These are phyloP conservation scores for Pascua guehoae DNA, from an alignment of 1,284 basidiomycete genomes.

Conservation along the genomic window DNA sequence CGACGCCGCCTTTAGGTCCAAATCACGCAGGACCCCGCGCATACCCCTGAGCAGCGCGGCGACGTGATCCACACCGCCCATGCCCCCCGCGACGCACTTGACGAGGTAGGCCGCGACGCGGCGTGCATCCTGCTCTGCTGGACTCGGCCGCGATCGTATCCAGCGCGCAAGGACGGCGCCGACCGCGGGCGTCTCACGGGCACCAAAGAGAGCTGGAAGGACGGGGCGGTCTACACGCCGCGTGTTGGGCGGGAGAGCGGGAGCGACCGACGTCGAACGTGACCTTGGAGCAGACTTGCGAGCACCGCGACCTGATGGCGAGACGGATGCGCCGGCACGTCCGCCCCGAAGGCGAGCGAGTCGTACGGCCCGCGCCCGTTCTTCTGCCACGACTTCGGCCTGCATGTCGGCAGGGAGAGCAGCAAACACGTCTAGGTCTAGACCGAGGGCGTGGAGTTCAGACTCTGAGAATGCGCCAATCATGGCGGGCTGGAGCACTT, in stretches of 20 bases:
- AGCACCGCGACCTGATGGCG: too few species aligned
- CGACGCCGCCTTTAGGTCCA: not conserved
- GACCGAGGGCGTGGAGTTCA: slow-evolving; percentile 61
- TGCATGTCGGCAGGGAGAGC: slow-evolving; percentile 68
- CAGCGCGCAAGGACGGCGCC: slow-evolving; percentile 66
- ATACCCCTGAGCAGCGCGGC: slow-evolving; percentile 72
- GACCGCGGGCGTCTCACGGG: slow-evolving; percentile 64
- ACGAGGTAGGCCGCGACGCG: slow-evolving; percentile 67
- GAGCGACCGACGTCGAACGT: slow-evolving; percentile 42
- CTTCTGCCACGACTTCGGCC: slow-evolving; percentile 65
- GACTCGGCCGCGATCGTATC: slow-evolving; percentile 60
- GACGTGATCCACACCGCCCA: slow-evolving; percentile 65
- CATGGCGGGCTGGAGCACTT: slow-evolving; percentile 1
- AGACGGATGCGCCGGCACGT: too few species aligned
- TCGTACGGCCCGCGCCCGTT: slow-evolving; percentile 44
- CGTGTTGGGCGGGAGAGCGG: slow-evolving; percentile 48
- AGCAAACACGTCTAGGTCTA: slow-evolving; percentile 67
- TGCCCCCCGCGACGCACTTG: slow-evolving; percentile 61
- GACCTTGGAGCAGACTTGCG: not conserved
- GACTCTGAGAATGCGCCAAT: slow-evolving; percentile 37
- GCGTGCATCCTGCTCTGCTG: slow-evolving; percentile 65
- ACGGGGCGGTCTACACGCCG: slow-evolving; percentile 54
- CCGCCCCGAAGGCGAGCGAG: slow-evolving; percentile 9
- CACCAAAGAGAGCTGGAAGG: slow-evolving; percentile 57
- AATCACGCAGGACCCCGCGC: slow-evolving; percentile 45